phyloP scores from a whole-genome alignment of 345 rosid genomes.

The Eutrema heterophyllum region DNA sequence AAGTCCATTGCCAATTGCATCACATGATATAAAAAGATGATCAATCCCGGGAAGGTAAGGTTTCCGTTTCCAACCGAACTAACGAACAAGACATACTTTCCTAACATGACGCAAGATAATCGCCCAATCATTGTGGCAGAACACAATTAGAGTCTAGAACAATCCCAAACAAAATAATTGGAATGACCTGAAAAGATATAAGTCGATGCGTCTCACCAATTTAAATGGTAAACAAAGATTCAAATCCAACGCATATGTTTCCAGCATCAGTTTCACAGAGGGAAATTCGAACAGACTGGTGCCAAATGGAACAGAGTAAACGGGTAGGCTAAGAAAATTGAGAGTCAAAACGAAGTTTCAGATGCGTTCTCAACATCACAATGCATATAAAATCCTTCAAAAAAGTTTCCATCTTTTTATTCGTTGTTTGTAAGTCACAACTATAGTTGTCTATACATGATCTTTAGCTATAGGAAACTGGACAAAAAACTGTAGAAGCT shows the following conservation, averaged over 20 bases:
- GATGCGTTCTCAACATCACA: background rate
- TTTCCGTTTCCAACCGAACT: background rate
- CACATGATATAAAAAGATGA: background rate
- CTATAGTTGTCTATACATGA: constrained; percentile 26
- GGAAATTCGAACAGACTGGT: background rate
- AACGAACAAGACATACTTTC: background rate
- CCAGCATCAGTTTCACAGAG: background rate
- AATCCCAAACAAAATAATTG: background rate
- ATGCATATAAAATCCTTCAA: background rate
- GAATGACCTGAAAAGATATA: background rate
- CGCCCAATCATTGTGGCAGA: background rate
- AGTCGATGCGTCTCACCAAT: background rate
- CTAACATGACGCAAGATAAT: background rate
- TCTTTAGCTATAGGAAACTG: background rate
- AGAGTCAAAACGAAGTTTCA: background rate
- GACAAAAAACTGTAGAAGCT: constrained; percentile 23
- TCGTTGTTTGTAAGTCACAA: constrained; percentile 14
- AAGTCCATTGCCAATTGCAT: background rate
- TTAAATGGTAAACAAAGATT: background rate
- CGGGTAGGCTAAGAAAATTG: background rate
- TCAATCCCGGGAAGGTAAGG: background rate
- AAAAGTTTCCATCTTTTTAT: constrained; percentile 15
- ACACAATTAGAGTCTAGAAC: background rate
- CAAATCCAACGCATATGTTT: background rate
- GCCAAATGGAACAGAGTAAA: background rate